Base-by-base conservation (phyloP, 108 stramenopile species). In the Aurantiochytrium sp. region DNA sequence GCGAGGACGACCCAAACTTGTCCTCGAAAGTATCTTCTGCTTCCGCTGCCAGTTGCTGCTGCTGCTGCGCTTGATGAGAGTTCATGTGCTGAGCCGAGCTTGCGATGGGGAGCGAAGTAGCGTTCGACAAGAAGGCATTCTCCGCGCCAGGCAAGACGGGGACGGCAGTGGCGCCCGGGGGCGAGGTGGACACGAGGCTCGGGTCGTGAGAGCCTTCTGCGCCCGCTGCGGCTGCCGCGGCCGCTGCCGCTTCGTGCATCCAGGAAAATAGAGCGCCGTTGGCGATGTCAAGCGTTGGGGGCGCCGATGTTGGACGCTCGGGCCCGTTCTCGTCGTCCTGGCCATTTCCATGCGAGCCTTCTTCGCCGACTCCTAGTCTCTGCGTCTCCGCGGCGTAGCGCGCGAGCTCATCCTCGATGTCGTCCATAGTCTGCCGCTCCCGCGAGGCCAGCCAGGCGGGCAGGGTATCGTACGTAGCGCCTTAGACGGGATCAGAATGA, bases 351-450 rank as follows among this genome's bases (percentile, higher is more conserved):
- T 65, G 59, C 1, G 24, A 0, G 59, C 24, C 59, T 30, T 65
- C 32, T 15, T 34, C 59, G 27, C 10, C 59, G 15, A 19, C 59
- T 8, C 59, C 59, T 65, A 65, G 59, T 27, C 34, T 8, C 24
- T 65, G 59, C 59, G 59, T 65, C 19, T 65, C 59, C 34, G 59
- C 59, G 59, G 59, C 59, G 59, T 65, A 65, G 34, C 59, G 59
- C 0, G 59, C 59, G 32, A 65, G 59, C 15, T 65, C 59, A 19
- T 65, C 59, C 34, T 65, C 59, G 34, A 65, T 65, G 2, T 65
- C 59, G 32, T 65, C 59, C 59, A 65, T 65, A 19, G 53, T 54
- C 17, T n/a, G n/a, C n/a, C n/a, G n/a, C n/a, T n/a, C n/a, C n/a
- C n/a, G n/a, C n/a, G n/a, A n/a, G n/a, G n/a, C n/a, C n/a, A n/a